Evolutionary conservation across 1,139 yeast species (phyloP).

Genomic region (Yamadazyma oceani): DNA sequence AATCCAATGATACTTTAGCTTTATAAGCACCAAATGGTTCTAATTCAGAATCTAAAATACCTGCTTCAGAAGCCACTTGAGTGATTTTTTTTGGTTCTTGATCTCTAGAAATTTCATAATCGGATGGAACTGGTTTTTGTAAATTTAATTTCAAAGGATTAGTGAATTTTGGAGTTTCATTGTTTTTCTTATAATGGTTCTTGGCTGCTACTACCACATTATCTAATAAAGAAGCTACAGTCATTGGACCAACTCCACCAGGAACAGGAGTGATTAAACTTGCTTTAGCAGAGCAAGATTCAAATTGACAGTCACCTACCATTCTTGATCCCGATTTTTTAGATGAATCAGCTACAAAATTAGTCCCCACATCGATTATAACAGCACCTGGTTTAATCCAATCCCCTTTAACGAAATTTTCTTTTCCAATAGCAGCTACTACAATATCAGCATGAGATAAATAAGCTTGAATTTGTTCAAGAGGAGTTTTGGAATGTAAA

Average conservation of each 20-base stretch:
- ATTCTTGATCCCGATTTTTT: constrained; percentile 82
- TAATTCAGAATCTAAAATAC: constrained; percentile 76
- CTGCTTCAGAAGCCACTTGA: constrained; percentile 81
- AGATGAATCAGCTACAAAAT: constrained; percentile 73
- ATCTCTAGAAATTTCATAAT: constrained; percentile 86
- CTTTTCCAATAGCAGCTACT: constrained; percentile 87
- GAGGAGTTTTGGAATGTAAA: constrained; percentile 70
- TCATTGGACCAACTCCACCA: constrained; percentile 99
- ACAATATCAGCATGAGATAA: constrained; percentile 82
- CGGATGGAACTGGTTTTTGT: constrained; percentile 86
- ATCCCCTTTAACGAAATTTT: constrained; percentile 80
- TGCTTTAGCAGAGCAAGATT: constrained; percentile 63
- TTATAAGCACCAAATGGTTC: constrained; percentile 92
- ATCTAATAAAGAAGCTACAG: constrained; percentile 92
- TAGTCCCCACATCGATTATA: constrained; percentile 96
- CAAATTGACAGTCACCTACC: constrained; percentile 93
- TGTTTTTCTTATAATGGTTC: constrained; percentile 43
- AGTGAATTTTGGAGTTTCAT: constrained; percentile 50
- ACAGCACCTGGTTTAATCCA: constrained; percentile 86
- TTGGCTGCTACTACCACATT: constrained; percentile 86
- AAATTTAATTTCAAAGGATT: constrained; percentile 67
- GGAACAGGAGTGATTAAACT: constrained; percentile 92
- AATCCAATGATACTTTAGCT: constrained; percentile 81
- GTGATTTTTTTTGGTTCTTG: constrained; percentile 85
- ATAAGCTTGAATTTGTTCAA: constrained; percentile 54